phyloP scores from a whole-genome alignment of 2,329 filamentous ascomycete genomes.

The Botrytis sinoallii region DNA sequence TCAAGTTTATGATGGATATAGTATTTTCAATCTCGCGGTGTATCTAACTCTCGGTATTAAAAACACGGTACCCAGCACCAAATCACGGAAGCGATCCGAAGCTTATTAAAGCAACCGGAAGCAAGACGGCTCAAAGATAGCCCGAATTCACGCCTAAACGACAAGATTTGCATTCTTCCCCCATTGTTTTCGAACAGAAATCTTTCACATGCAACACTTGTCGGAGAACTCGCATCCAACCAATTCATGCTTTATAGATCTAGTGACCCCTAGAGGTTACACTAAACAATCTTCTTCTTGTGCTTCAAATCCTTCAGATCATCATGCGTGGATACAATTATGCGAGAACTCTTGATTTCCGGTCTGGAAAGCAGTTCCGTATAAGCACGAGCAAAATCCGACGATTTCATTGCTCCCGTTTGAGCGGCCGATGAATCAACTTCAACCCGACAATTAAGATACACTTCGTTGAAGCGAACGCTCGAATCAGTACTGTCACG shows the following conservation, averaged over 20 bases:
- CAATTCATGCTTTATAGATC: not conserved
- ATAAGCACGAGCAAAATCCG: conserved; percentile 28
- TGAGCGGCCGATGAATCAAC: conserved; percentile 29
- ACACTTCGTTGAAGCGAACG: conserved; percentile 43
- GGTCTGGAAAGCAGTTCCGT: conserved; percentile 23
- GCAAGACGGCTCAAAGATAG: not conserved
- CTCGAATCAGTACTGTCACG: conserved; percentile 37
- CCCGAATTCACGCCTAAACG: not conserved
- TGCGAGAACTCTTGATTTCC: conserved; percentile 24
- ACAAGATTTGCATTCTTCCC: not conserved
- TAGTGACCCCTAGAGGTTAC: not conserved
- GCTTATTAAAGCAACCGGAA: not conserved
- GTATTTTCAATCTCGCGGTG: not conserved
- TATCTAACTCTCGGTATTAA: not conserved
- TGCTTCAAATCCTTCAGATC: conserved; percentile 20
- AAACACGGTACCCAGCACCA: not conserved
- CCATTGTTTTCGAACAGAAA: not conserved
- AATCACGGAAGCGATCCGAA: not conserved
- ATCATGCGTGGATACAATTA: conserved; percentile 19
- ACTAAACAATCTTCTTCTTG: conserved; percentile 15
- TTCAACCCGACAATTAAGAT: conserved; percentile 37
- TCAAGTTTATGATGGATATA: not conserved
- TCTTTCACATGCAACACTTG: not conserved
- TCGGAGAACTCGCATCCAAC: not conserved
- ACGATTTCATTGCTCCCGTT: conserved; percentile 22